Base-by-base conservation (phyloP, 306 rosid genomes). In the Quercus ilex region DNA sequence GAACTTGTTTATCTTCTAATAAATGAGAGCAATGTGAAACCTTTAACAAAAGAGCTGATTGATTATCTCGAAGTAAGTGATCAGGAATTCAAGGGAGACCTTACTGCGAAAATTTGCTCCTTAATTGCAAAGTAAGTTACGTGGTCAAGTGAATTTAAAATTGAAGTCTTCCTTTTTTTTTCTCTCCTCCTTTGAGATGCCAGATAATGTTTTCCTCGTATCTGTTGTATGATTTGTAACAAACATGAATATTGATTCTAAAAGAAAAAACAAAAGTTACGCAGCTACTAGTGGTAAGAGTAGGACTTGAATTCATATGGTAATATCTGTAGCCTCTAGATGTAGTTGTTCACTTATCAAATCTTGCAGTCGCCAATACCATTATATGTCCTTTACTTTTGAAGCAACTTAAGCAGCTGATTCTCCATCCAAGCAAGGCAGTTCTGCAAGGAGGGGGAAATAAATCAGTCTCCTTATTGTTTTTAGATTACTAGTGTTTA, bases 1-100 rank as follows among this genome's bases (percentile, higher is more conserved):
- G 99, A 93, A 84, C 99, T 95, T 88, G 97, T 91, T 72, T 95
- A 91, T 65, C 85, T 87, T 83, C 90, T 95, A 83, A 86, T 95
- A 76, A 95, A 95, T 71, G 99, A 90, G 77, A 91, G 83, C 86
- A 95, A 90, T 77, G 98, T 91, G 86, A 95, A 89, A 86, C 89
- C 96, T 81, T 87, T 95, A 55, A 92, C 91, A 17, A 91, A 93
- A 90, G 99, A 95, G 83, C 90, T 95, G 18, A 83, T 95, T 85
- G 99, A 93, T 55, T 91, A 90, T 84, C 87, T 95, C 80, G 96
- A 88, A 91, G 92, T 89, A 68, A 92, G 94, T 83, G 98, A 91
- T 82, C 87, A 83, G 79, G 99, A 95, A 76, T 95, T 95, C 84
- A 91, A 84, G 91, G 96, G 75, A 67, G 99, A 95, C 87, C 99